Conservation (phyloP, 805 yeast genomes). For the Phaffomyces opuntiae region DNA sequence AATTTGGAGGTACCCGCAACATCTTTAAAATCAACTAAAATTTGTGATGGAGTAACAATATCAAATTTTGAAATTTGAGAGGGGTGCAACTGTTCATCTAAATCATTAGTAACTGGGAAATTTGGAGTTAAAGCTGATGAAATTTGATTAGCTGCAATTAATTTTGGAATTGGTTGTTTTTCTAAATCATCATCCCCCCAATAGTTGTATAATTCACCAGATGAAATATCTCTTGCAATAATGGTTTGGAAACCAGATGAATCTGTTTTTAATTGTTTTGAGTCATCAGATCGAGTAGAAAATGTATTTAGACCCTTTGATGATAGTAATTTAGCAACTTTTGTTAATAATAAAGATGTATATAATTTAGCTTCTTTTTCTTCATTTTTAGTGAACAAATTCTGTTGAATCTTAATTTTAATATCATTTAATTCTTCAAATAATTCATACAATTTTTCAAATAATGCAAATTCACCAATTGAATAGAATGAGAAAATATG, state of each 20-base stretch:
- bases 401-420: conserved; percentile 43
- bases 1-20: conserved; percentile 54
- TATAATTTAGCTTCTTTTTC: conserved; percentile 38
- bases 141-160: conserved; percentile 60
- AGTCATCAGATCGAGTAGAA: conserved; percentile 13
- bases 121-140: conserved; percentile 66
- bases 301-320: conserved; percentile 33
- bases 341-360: conserved; percentile 46
- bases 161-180: conserved; percentile 42
- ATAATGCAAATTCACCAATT: conserved; percentile 59
- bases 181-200: conserved; percentile 19
- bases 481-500: conserved; percentile 68
- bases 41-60: conserved; percentile 46
- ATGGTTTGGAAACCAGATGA: conserved; percentile 62
- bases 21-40: conserved; percentile 70
- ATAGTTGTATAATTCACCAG: conserved; percentile 49
- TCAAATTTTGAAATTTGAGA: conserved; percentile 39
- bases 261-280: conserved; percentile 31
- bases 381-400: conserved; percentile 51
- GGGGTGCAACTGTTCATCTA: conserved; percentile 35
- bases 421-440: conserved; percentile 54
- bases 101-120: conserved; percentile 46
- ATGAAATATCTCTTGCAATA: conserved; percentile 51
- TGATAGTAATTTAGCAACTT: conserved; percentile 54
- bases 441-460: conserved; percentile 44